A percentile compares a stretch with the other conserved stretches of the same genome.
Evolutionary conservation across 228 moss, liverwort and hornwort genomes (phyloP).

Genomic region (Sphagnum magellanicum): DNA sequence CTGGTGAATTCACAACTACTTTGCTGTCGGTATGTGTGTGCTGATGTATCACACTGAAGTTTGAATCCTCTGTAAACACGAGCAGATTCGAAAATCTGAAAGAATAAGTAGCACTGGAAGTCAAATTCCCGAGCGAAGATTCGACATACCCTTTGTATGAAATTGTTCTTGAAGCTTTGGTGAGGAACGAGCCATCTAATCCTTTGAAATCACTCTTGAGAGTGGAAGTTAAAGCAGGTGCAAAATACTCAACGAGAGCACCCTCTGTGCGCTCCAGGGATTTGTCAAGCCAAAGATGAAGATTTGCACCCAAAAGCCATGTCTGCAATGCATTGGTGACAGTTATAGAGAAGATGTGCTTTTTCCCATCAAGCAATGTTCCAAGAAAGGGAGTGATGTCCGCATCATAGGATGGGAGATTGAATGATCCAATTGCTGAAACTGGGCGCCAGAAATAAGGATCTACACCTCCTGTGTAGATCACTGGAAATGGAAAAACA

Average conservation of each 20-base stretch:
- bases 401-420: conserved; percentile 66
- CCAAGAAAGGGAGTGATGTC: conserved; percentile 77
- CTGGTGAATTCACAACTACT: conserved; percentile 24
- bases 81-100: conserved; percentile 28
- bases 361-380: conserved; percentile 32
- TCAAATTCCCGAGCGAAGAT: conserved; percentile 66
- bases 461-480: conserved; percentile 78
- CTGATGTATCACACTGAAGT: conserved; percentile 21
- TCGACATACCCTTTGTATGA: conserved; percentile 43
- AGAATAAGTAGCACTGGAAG: conserved; percentile 26
- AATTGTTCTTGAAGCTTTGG: conserved; percentile 24
- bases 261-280: conserved; percentile 24
- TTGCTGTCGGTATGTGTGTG: conserved; percentile 30
- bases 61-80: conserved; percentile 15
- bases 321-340: conserved; percentile 51
- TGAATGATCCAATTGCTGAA: conserved; percentile 70
- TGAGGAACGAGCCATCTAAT: conserved; percentile 41
- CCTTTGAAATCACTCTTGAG: conserved; percentile 14
- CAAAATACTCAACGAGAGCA: conserved; percentile 23
- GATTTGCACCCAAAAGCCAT: conserved; percentile 62
- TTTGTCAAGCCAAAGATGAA: conserved; percentile 72
- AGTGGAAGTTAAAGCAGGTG: conserved; percentile 16
- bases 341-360: conserved; percentile 33
- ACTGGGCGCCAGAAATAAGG: conserved; percentile 81
- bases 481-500: conserved; percentile 67